Evolutionary conservation across 768 basidiomycete species (phyloP), one percentile per base, ranked within the genome.

Genomic region (Lactarius psammicola): DNA sequence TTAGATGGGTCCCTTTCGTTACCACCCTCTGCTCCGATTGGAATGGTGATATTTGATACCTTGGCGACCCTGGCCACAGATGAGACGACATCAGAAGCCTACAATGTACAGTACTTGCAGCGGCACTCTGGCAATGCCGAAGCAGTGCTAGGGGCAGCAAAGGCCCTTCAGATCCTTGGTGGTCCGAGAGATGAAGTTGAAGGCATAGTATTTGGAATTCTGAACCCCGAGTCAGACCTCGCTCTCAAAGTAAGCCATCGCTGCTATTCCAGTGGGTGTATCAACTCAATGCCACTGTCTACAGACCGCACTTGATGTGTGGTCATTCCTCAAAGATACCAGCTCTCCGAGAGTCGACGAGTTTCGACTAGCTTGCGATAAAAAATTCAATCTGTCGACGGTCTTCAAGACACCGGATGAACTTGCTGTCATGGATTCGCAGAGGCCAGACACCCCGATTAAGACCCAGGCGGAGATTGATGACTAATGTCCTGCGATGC

Each of bases 21-120:
- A 72, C 68, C 76, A 61, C 75, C 79, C 0, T 75, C 84, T 9
- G 77, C 78, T 7, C 78, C 82, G 1, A 78, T 87, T 18, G 82
- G 81, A 8, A 71, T 82, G 0, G 74, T 86, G 10, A 77, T 92
- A 59, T 74, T 79, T 0, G 79, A 82, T 23, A 71, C 81, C 0
- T 67, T 89, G 18, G 60, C 79, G 1, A 75, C 79, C 51, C 71
- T 93, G 51, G 75, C 93, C 5, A 85, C 91, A 0, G 78, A 77
- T 1, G 82, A 83, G 31, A 68, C 87, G 2, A 81, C 87, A 0
- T 71, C 86, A n/a, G 86, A 89, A 49, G 81, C 81, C 0, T 89
- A 82, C 78, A 94, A 91, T 72, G 83, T 86, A 20, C 85, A 90
- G 67, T 94, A 88, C 74, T 81, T 94, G 15, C 90, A 95, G 72